phyloP scores from a whole-genome alignment of 1,284 basidiomycete genomes.

The Ceratobasidium sp. region DNA sequence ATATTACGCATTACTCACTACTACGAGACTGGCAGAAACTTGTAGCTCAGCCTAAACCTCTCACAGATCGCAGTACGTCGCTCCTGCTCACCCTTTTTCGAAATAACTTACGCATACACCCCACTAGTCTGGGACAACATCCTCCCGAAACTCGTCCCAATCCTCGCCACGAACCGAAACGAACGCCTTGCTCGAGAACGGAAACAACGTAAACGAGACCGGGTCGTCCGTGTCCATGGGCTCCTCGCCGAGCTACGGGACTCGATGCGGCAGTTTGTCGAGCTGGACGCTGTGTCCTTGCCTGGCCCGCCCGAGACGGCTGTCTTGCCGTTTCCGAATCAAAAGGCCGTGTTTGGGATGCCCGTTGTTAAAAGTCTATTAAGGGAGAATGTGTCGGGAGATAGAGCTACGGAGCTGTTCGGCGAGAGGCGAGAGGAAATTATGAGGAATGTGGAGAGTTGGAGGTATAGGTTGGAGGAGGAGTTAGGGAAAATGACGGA shows the following conservation, averaged over 20 bases:
- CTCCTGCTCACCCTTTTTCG: background rate
- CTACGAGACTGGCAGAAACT: conserved; percentile 29
- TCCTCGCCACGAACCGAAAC: conserved; percentile 3
- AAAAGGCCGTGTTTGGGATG: background rate
- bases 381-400: conserved; percentile 19
- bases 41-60: conserved; percentile 22
- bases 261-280: background rate
- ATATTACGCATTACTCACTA: conserved; percentile 19
- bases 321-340: conserved; percentile 26
- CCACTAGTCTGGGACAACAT: conserved; percentile 36
- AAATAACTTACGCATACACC: conserved; percentile 2
- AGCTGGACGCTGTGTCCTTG: background rate
- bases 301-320: background rate
- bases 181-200: conserved; percentile 12
- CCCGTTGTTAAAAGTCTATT: background rate
- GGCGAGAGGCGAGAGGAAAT: background rate
- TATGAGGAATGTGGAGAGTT: background rate
- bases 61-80: conserved; percentile 28
- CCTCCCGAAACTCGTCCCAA: conserved; percentile 23
- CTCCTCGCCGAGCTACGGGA: conserved; percentile 22
- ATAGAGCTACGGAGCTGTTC: conserved; percentile 11
- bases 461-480: conserved; percentile 13
- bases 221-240: background rate
- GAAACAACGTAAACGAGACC: conserved; percentile 21
- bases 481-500: background rate